A percentile compares a stretch with the other conserved stretches of the same genome.
Evolutionary conservation across 495 filamentous ascomycete species (phyloP).

Genomic region (Aspergillus mulundensis): DNA sequence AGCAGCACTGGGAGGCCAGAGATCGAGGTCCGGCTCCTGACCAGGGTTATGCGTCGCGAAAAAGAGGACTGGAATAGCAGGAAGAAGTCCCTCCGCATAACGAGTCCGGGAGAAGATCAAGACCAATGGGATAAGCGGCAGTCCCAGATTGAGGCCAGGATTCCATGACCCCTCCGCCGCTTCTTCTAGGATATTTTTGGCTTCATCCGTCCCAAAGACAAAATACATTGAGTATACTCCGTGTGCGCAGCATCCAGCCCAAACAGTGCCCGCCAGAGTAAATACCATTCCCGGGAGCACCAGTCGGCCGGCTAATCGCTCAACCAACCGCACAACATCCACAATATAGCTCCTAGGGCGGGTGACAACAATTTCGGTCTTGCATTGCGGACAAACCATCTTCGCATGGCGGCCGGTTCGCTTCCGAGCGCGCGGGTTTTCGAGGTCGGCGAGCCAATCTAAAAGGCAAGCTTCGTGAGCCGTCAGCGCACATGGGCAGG

Average conservation of each 20-base stretch:
- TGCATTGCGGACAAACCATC: constrained; percentile 84
- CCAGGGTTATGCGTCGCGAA: constrained; percentile 48
- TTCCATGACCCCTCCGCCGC: constrained; percentile 37
- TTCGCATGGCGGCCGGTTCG: constrained; percentile 45
- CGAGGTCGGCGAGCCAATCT: constrained; percentile 83
- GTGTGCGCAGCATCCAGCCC: constrained; percentile 54
- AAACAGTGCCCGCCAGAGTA: constrained; percentile 50
- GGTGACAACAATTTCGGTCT: constrained; percentile 68
- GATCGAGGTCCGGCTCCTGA: constrained; percentile 38
- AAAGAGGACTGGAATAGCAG: constrained; percentile 60
- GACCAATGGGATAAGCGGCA: constrained; percentile 59
- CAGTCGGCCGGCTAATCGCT: constrained; percentile 49
- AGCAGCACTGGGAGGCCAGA: constrained; percentile 74
- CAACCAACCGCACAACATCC: constrained; percentile 50
- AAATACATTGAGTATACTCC: constrained; percentile 58
- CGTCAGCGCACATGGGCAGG: constrained; percentile 83
- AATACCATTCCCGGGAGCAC: constrained; percentile 57
- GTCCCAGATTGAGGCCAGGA: constrained; percentile 45
- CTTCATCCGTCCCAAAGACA: constrained; percentile 61
- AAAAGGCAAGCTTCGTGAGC: constrained; percentile 90
- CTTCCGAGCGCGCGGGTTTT: constrained; percentile 55
- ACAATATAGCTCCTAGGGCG: constrained; percentile 68
- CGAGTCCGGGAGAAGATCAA: constrained; percentile 58
- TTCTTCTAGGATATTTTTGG: constrained; percentile 43
- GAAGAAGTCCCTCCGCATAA: constrained; percentile 55